Conservation (phyloP, 2,329 filamentous ascomycete genomes). For the Ilyonectria destructans region DNA sequence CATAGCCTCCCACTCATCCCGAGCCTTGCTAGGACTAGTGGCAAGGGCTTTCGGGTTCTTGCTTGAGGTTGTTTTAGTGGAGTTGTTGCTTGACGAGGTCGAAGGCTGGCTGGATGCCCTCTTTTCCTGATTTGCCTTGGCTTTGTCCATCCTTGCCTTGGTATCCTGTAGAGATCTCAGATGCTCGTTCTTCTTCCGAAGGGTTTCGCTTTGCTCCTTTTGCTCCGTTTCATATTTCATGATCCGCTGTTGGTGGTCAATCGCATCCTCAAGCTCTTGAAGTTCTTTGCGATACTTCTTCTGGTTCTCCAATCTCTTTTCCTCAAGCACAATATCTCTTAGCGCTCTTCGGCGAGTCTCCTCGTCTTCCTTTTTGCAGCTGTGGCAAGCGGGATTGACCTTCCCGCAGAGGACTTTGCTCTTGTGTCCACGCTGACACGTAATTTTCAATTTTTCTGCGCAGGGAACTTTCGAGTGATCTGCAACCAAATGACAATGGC, state of each 20-base stretch:
- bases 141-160: constrained; percentile 38
- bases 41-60: background rate
- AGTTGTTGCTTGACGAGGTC: background rate
- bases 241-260: constrained; percentile 63
- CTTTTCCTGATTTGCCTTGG: constrained; percentile 27
- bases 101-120: background rate
- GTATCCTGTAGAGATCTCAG: constrained; percentile 59
- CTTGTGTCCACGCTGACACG: constrained; percentile 69
- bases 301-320: constrained; percentile 61
- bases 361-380: constrained; percentile 68
- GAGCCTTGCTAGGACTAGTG: constrained; percentile 49
- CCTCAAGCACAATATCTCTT: constrained; percentile 68
- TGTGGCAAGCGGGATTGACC: constrained; percentile 59
- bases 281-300: constrained; percentile 63
- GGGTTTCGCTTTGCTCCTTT: constrained; percentile 58
- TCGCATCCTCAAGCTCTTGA: constrained; percentile 68
- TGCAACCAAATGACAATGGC: constrained; percentile 73
- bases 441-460: constrained; percentile 55
- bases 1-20: constrained; percentile 73
- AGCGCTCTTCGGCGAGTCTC: constrained; percentile 60
- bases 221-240: constrained; percentile 63
- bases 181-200: constrained; percentile 65
- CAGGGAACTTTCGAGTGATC: constrained; percentile 70
- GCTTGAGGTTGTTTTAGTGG: background rate
- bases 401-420: constrained; percentile 63